phyloP scores from a whole-genome alignment of 305 asterid genomes.

The Fraxinus paxiana region DNA sequence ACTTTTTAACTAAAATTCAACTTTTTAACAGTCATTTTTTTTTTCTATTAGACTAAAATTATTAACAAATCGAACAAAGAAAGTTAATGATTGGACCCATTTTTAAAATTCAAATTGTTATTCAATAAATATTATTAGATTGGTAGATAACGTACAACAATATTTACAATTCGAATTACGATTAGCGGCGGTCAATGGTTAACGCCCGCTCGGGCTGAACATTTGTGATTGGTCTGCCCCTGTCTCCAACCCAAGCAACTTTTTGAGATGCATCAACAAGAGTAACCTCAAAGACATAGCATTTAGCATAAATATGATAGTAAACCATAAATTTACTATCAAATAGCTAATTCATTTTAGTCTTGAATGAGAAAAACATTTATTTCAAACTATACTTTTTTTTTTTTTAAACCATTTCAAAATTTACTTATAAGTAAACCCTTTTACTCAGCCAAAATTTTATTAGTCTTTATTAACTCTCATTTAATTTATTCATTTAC shows the following conservation, averaged over 20 bases:
- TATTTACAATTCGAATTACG: too few relatives aligned
- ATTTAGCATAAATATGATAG: background rate
- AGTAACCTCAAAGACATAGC: background rate
- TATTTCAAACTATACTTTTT: background rate
- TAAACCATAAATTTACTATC: background rate
- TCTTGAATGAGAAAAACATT: background rate
- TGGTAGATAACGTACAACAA: too few relatives aligned
- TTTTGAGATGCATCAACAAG: background rate
- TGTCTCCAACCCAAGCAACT: background rate
- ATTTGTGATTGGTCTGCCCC: too few relatives aligned
- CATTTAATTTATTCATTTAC: background rate
- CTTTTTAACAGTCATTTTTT: too few relatives aligned
- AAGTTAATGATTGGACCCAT: too few relatives aligned
- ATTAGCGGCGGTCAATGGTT: too few relatives aligned
- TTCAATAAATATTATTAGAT: too few relatives aligned
- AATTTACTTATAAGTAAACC: background rate
- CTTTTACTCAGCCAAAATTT: background rate
- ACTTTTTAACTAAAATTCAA: too few relatives aligned
- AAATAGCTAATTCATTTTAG: background rate
- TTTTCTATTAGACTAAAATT: too few relatives aligned
- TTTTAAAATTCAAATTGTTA: too few relatives aligned
- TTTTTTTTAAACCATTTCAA: background rate
- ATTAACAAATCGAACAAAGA: too few relatives aligned
- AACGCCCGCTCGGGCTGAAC: too few relatives aligned
- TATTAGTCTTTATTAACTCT: background rate